A percentile compares a stretch with the other conserved stretches of the same genome.
phyloP scores from a whole-genome alignment of 495 filamentous ascomycete genomes.

The Xylaria grammica region DNA sequence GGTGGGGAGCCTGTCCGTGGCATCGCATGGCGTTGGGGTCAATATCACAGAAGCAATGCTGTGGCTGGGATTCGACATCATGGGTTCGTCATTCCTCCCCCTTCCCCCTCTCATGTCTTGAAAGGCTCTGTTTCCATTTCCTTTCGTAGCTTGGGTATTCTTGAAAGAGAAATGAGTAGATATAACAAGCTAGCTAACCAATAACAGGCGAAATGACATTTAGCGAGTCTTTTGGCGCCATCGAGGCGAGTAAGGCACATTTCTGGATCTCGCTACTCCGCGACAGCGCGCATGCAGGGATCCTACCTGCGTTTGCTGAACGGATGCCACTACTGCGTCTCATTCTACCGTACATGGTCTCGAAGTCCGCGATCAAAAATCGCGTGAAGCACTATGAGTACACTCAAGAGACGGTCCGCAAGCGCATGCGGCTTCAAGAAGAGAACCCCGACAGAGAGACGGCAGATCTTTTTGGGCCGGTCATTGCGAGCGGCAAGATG shows the following conservation, averaged over 20 bases:
- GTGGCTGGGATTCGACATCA: constrained; percentile 57
- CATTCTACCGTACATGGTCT: constrained; percentile 26
- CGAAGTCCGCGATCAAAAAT: constrained; percentile 24
- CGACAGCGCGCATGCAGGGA: constrained; percentile 32
- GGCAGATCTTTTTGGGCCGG: constrained; percentile 21
- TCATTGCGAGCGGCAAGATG: constrained; percentile 22
- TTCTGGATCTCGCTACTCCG: constrained; percentile 47
- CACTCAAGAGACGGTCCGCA: constrained; percentile 23
- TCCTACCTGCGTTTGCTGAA: constrained; percentile 24
- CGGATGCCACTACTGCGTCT: constrained; percentile 25
- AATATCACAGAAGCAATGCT: constrained; percentile 50
- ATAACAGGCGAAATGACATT: constrained; percentile 33
- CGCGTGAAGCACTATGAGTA: constrained; percentile 32
- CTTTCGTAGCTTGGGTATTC: no score
- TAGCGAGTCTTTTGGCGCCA: constrained; percentile 56
- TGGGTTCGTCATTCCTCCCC: constrained; percentile 37
- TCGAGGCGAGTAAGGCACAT: constrained; percentile 49
- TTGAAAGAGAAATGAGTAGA: background rate
- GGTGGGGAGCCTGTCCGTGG: constrained; percentile 34
- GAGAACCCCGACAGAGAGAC: background rate
- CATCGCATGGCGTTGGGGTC: constrained; percentile 28
- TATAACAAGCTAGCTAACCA: background rate
- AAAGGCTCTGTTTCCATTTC: background rate
- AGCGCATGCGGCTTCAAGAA: constrained; percentile 18
- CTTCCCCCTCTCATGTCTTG: background rate